These are phyloP conservation scores for Scutellaria minor DNA, from an alignment of 257 asterid species.

Conservation along the genomic window DNA sequence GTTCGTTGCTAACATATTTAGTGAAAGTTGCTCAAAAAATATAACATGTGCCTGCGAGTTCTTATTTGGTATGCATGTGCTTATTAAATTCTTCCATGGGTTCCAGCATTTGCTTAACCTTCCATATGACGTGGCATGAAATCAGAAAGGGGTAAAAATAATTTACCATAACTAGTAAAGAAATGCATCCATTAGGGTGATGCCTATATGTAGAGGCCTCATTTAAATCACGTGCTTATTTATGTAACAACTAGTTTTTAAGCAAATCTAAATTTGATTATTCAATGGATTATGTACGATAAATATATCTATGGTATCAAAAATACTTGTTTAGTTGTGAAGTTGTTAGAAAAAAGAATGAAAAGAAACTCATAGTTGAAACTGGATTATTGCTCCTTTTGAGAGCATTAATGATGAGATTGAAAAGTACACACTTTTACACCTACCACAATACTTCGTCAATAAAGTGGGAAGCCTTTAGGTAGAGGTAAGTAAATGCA, in stretches of 20 bases:
- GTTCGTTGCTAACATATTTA: background rate
- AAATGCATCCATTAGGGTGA: background rate
- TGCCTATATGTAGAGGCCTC: background rate
- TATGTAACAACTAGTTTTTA: background rate
- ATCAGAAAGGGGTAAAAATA: background rate
- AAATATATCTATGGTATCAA: background rate
- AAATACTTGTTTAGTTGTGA: background rate
- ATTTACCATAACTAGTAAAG: background rate
- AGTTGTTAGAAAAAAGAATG: background rate
- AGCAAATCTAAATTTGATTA: too few species aligned
- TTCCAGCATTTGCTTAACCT: slow-evolving; percentile 11
- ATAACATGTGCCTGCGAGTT: background rate
- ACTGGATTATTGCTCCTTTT: slow-evolving; percentile 28
- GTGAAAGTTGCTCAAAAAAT: slow-evolving; percentile 5
- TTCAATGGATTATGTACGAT: background rate
- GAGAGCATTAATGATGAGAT: slow-evolving; percentile 45
- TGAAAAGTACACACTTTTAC: slow-evolving; percentile 39
- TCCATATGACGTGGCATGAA: background rate
- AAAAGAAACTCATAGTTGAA: slow-evolving; percentile 19
- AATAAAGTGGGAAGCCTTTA: slow-evolving; percentile 47
- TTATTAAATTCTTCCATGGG: slow-evolving; percentile 4
- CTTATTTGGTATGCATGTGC: background rate
- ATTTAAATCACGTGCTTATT: too few species aligned
- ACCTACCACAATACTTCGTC: slow-evolving; percentile 52
- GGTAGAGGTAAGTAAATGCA: slow-evolving; percentile 49